Evolutionary conservation across 2,329 filamentous ascomycete genomes (phyloP).

Genomic region (Hawksworthiomyces lignivorus): DNA sequence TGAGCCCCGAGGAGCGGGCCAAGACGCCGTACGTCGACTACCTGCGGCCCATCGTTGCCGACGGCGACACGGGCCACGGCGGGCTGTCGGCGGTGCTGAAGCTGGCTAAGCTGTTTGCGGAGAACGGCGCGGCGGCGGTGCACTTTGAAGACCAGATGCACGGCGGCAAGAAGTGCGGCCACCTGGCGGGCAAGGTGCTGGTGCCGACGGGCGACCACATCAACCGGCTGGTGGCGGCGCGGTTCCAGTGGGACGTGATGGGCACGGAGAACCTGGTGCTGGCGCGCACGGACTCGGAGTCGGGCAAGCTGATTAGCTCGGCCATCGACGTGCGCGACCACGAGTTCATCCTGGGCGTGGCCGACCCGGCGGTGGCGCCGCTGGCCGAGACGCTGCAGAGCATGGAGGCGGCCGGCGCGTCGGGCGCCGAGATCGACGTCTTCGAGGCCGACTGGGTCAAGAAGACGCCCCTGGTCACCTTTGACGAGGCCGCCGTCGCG

Average conservation of each 20-base stretch:
- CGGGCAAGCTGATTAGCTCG: constrained; percentile 80
- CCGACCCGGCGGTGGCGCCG: constrained; percentile 29
- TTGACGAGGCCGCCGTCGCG: constrained; percentile 79
- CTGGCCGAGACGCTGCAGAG: constrained; percentile 72
- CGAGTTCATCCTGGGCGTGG: constrained; percentile 69
- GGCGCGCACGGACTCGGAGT: constrained; percentile 91
- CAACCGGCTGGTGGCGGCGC: constrained; percentile 82
- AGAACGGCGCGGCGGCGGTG: constrained; percentile 91
- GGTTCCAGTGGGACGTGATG: constrained; percentile 99
- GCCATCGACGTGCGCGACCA: constrained; percentile 92
- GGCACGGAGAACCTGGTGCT: constrained; percentile 91
- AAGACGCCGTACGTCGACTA: constrained; percentile 83
- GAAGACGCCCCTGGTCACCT: constrained; percentile 74
- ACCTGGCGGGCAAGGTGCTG: constrained; percentile 90
- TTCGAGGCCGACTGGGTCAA: constrained; percentile 89
- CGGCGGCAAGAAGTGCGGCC: constrained; percentile 96
- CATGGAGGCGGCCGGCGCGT: constrained; percentile 77
- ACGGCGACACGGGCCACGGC: constrained; percentile 93
- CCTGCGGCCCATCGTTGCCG: constrained; percentile 87
- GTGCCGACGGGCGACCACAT: constrained; percentile 94
- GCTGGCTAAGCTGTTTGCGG: constrained; percentile 92
- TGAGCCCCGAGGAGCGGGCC: constrained; percentile 65
- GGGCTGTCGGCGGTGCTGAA: constrained; percentile 90
- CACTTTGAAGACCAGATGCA: constrained; percentile 98
- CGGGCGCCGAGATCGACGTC: constrained; percentile 71